phyloP scores from a whole-genome alignment of 2,329 filamentous ascomycete species.

The Ophiostoma montium region DNA sequence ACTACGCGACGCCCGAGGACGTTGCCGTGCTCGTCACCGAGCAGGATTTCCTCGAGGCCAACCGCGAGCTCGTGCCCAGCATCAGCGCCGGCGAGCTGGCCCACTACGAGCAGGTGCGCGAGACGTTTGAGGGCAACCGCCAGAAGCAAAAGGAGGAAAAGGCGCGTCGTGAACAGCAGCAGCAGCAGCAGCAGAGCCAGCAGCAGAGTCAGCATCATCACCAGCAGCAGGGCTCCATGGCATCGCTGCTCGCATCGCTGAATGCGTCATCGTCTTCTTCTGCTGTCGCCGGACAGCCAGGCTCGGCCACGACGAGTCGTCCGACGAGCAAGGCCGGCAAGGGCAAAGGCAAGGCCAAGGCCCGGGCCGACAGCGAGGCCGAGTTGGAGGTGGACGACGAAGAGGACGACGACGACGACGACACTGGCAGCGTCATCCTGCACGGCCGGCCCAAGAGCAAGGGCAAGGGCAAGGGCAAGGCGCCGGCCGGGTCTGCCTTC shows the following conservation, averaged over 20 bases:
- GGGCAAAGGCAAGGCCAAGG: slow-evolving; percentile 22
- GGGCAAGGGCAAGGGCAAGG: slow-evolving; percentile 38
- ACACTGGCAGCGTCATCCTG: slow-evolving; percentile 21
- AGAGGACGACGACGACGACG: slow-evolving; percentile 16
- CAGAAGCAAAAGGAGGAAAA: slow-evolving; percentile 23
- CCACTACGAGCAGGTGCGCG: slow-evolving; percentile 78
- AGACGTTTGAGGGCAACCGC: slow-evolving; percentile 59
- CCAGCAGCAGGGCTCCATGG: not conserved
- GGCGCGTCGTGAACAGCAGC: slow-evolving; percentile 22
- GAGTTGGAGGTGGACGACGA: slow-evolving; percentile 20
- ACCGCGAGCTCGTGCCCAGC: slow-evolving; percentile 77
- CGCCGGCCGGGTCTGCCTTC: slow-evolving; percentile 25
- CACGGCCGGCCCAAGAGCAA: slow-evolving; percentile 15
- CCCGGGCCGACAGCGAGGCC: slow-evolving; percentile 18
- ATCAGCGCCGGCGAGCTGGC: slow-evolving; percentile 84
- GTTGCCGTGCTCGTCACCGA: slow-evolving; percentile 79
- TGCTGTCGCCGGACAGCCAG: slow-evolving; percentile 2
- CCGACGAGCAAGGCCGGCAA: slow-evolving; percentile 10
- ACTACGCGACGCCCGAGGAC: slow-evolving; percentile 70
- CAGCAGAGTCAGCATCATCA: not conserved
- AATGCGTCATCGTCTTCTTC: too few relatives aligned
- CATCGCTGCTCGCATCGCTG: not conserved
- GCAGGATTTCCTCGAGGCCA: slow-evolving; percentile 71
- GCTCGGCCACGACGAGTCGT: not conserved
- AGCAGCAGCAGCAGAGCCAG: slow-evolving; percentile 12